phyloP scores from a whole-genome alignment of 83 land plant species.

The Picea engelmannii region DNA sequence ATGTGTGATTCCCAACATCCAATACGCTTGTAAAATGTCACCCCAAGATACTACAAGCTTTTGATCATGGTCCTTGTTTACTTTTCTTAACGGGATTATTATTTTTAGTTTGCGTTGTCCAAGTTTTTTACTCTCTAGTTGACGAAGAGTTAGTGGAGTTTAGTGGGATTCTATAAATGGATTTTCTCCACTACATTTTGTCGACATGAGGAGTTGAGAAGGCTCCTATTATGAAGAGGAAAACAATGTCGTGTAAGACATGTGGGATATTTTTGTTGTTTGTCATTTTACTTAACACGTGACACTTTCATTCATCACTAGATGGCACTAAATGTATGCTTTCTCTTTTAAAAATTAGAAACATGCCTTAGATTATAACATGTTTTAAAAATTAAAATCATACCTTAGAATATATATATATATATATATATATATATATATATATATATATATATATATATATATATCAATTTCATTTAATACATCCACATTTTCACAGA shows the following conservation, averaged over 20 bases:
- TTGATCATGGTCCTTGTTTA: slow-evolving; percentile 71
- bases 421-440: too few species aligned
- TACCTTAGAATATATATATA: too few species aligned
- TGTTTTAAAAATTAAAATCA: too few species aligned
- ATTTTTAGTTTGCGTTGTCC: background rate
- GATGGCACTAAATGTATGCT: too few species aligned
- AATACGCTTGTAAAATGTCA: slow-evolving; percentile 71
- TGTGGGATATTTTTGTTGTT: background rate
- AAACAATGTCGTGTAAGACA: background rate
- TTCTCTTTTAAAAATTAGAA: too few species aligned
- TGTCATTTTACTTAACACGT: background rate
- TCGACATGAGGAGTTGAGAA: background rate
- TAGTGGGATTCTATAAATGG: background rate
- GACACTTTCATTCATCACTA: too few species aligned
- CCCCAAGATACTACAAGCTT: slow-evolving; percentile 74
- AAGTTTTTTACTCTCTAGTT: background rate
- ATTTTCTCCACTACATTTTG: background rate
- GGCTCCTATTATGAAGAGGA: background rate
- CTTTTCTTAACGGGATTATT: slow-evolving; percentile 36
- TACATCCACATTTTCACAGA: too few species aligned
- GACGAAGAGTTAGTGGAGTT: background rate
- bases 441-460: too few species aligned
- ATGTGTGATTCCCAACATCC: slow-evolving; percentile 83
- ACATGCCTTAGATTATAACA: too few species aligned
- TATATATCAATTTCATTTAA: too few species aligned